These are phyloP conservation scores for Amylostereum chailletii DNA, from an alignment of 1,284 basidiomycete species.

Conservation along the genomic window DNA sequence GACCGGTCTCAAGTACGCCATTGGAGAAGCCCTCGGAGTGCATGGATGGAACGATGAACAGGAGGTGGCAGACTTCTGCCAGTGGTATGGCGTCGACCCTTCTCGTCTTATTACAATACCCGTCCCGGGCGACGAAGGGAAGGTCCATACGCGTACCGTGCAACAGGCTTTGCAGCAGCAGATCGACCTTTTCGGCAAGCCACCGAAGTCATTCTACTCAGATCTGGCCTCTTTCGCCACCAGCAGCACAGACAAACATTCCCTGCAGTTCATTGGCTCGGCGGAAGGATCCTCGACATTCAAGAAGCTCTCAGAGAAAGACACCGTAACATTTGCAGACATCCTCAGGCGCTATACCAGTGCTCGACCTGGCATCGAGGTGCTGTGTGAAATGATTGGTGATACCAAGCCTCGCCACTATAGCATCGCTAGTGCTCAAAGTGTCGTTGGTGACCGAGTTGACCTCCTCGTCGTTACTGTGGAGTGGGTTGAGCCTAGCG, in stretches of 20 bases:
- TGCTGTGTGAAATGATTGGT: constrained; percentile 80
- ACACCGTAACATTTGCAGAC: constrained; percentile 93
- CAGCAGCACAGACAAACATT: constrained; percentile 66
- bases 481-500: constrained; percentile 84
- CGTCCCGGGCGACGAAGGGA: constrained; percentile 49
- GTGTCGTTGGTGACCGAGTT: constrained; percentile 89
- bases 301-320: constrained; percentile 92
- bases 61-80: constrained; percentile 86
- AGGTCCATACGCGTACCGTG: constrained; percentile 83
- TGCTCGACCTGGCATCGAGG: constrained; percentile 75
- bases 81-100: constrained; percentile 87
- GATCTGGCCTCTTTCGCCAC: constrained; percentile 78
- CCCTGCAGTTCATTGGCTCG: constrained; percentile 88
- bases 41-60: constrained; percentile 96
- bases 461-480: constrained; percentile 95
- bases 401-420: constrained; percentile 98
- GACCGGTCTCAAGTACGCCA: constrained; percentile 91
- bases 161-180: constrained; percentile 96
- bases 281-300: constrained; percentile 89
- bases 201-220: constrained; percentile 93
- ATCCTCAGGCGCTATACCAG: constrained; percentile 75
- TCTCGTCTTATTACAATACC: constrained; percentile 80
- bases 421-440: constrained; percentile 93
- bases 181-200: constrained; percentile 93
- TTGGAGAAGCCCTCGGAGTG: constrained; percentile 94